Conservation (phyloP, 2,329 filamentous ascomycete species). For the Fusarium siculi region DNA sequence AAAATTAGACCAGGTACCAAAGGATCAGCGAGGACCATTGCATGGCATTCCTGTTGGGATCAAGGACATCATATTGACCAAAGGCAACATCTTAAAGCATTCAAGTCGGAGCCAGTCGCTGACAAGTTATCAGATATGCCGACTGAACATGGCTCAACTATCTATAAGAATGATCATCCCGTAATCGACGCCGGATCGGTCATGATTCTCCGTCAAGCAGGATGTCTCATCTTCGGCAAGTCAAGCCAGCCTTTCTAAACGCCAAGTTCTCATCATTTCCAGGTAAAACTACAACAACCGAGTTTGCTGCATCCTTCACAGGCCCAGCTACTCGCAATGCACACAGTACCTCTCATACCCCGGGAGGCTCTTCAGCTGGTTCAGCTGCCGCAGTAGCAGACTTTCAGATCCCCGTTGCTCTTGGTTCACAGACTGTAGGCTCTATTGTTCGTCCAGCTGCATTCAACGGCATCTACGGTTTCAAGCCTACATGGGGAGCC, state of each 20-base stretch:
- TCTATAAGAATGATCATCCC: constrained; percentile 58
- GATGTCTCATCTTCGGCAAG: constrained; percentile 63
- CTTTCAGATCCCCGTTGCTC: constrained; percentile 67
- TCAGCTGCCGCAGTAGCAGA: constrained; percentile 75
- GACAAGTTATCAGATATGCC: constrained; percentile 58
- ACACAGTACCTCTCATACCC: constrained; percentile 69
- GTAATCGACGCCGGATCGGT: constrained; percentile 63
- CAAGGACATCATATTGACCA: constrained; percentile 69
- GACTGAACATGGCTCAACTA: constrained; percentile 62
- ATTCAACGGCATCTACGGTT: constrained; percentile 71
- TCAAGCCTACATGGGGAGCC: constrained; percentile 74
- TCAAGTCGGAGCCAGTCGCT: neutral
- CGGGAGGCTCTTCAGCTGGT: constrained; percentile 74
- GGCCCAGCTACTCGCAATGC: constrained; percentile 66
- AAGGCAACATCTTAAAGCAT: constrained; percentile 50
- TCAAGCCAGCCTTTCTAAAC: constrained; percentile 53
- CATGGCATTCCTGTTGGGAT: constrained; percentile 68
- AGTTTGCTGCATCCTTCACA: constrained; percentile 64
- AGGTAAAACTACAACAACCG: constrained; percentile 56
- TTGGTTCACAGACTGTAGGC: constrained; percentile 75
- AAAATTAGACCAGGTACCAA: constrained; percentile 60
- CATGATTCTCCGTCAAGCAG: constrained; percentile 61
- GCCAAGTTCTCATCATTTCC: constrained; percentile 60
- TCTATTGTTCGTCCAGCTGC: constrained; percentile 72
- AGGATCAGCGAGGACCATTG: constrained; percentile 60